Base-by-base conservation (phyloP, 176 grass and related monocot species). In the Bolboschoenus planiculmis region DNA sequence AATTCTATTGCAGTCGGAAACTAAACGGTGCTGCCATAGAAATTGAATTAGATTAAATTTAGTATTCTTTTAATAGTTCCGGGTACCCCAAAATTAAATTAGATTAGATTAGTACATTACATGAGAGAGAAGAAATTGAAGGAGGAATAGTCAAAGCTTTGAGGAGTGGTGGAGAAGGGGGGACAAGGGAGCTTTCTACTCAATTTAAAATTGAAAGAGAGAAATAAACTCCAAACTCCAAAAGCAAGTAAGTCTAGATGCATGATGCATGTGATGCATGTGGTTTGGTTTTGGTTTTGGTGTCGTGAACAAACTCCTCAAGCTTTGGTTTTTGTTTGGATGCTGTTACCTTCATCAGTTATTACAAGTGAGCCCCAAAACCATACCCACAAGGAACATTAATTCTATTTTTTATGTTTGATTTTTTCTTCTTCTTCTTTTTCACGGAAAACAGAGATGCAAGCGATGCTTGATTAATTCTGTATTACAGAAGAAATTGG, bases 301-400 rank as follows among this genome's bases (percentile, higher is more conserved):
- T 68, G 46, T 51, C 44, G 72, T 76, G 72, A 76, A 76, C 72
- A 51, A 76, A 31, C 47, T 76, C 44, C 72, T 51, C 14, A 76
- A 76, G 72, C 72, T 76, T 76, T 76, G 13, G 26, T 76, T 47
- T 53, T 47, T 76, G 72, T 76, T 76, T 76, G 72, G 72, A 76
- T 50, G 72, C 26, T 76, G 72, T 76, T 76, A 20, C 42, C 72
- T 76, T 51, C 72, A 76, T 33, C 27, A 33, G 27, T 76, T 76
- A 31, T 60, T 26, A 9, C 26, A 26, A 27, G 72, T 76, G 72
- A 76, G 72, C 72, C 72, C 72, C 72, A 76, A 51, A 76, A 31
- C 72, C 43, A 50, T 30, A 33, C 26, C 46, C 24, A 51, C 44
- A 76, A 76, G 72, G 51, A 51, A 76, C 44, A 30, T 24, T 37